Evolutionary conservation across 1,139 yeast species (phyloP).

Genomic region (Pichia sp.): DNA sequence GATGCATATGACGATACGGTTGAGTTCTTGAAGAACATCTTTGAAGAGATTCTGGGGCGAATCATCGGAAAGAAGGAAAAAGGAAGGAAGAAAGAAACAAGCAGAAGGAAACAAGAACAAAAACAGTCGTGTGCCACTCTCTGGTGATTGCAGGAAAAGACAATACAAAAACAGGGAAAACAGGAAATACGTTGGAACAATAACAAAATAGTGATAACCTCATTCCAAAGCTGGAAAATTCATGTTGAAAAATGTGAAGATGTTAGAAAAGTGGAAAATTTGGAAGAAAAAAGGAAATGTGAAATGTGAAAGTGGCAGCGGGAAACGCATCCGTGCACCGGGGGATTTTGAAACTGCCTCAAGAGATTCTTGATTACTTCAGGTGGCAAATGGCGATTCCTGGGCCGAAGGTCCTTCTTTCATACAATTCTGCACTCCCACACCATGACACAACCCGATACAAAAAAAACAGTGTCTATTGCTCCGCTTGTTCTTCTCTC

Average conservation of each 20-base stretch:
- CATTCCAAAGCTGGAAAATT: too few relatives aligned
- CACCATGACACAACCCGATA: not conserved
- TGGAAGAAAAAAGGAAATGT: not conserved
- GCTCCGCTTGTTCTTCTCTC: constrained; percentile 94
- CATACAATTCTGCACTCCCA: not conserved
- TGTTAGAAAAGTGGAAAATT: not conserved
- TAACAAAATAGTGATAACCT: not conserved
- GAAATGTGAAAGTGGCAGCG: not conserved
- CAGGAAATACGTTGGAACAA: too few relatives aligned
- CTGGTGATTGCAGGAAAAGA: not conserved
- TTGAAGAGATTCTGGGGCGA: not conserved
- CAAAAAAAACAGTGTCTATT: constrained; percentile 60
- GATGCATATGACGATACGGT: not conserved
- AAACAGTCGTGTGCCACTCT: not conserved
- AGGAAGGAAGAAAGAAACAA: not conserved
- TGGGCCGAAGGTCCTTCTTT: too few relatives aligned
- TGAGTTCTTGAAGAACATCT: not conserved
- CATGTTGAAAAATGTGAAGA: too few relatives aligned
- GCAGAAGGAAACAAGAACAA: not conserved
- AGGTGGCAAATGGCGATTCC: not conserved
- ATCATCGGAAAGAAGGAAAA: not conserved
- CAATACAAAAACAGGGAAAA: not conserved
- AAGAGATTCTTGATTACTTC: not conserved
- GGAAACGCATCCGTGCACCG: not conserved
- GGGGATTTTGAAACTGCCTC: not conserved